phyloP scores from a whole-genome alignment of 2,329 filamentous ascomycete species.

The Ceratocystiopsis minuta region DNA sequence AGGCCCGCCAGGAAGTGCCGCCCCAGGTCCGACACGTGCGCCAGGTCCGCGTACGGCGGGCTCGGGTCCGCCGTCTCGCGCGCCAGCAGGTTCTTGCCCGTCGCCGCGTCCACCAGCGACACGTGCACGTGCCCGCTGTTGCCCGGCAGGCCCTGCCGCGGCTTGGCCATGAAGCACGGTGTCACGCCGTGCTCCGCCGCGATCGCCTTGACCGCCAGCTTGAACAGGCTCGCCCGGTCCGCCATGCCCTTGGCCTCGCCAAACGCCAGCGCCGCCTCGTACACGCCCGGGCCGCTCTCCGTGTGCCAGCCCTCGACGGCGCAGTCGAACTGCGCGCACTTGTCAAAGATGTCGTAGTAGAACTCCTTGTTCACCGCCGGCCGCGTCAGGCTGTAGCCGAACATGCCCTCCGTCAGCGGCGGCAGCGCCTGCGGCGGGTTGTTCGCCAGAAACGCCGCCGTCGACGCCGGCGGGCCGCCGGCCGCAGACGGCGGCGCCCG shows the following conservation, averaged over 20 bases:
- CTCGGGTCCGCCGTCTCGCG: conserved; percentile 54
- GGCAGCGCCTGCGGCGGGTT: conserved; percentile 61
- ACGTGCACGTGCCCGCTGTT: conserved; percentile 95
- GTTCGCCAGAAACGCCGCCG: conserved; percentile 53
- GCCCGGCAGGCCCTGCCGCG: conserved; percentile 72
- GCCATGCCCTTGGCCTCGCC: conserved; percentile 79
- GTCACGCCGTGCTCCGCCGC: conserved; percentile 79
- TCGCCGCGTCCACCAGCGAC: conserved; percentile 62
- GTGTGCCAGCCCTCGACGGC: conserved; percentile 92
- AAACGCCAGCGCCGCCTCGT: conserved; percentile 87
- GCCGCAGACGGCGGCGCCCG: conserved; percentile 37
- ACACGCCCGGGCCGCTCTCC: conserved; percentile 83
- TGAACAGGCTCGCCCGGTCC: conserved; percentile 82
- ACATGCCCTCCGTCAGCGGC: conserved; percentile 81
- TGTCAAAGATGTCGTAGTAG: conserved; percentile 74
- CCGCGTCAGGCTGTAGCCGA: conserved; percentile 77
- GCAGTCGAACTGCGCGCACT: conserved; percentile 60
- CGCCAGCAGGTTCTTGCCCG: conserved; percentile 71
- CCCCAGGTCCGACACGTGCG: conserved; percentile 68
- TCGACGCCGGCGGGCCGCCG: conserved; percentile 35
- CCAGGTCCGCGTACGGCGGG: conserved; percentile 57
- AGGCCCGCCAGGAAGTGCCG: conserved; percentile 86
- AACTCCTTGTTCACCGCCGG: conserved; percentile 84
- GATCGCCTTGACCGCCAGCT: conserved; percentile 82
- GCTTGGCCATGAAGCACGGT: conserved; percentile 98